A percentile compares a stretch with the other conserved stretches of the same genome.
Evolutionary conservation across 176 grass and related monocot genomes (phyloP).

Genomic region (Elaeis guineensis): DNA sequence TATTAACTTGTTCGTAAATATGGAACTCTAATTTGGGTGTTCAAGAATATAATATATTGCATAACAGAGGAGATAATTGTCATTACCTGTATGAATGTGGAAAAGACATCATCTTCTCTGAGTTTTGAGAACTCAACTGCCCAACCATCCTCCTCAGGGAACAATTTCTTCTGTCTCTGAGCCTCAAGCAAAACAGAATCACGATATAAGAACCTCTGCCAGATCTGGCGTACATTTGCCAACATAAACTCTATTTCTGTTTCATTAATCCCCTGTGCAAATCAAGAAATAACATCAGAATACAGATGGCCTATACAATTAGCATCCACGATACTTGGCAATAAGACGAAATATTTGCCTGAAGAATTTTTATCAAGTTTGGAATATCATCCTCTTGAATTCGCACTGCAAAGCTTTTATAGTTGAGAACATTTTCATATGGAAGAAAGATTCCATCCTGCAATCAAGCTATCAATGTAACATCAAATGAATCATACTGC

Average conservation of each 20-base stretch:
- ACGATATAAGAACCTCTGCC: slow-evolving; percentile 90
- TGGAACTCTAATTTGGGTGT: too few relatives aligned
- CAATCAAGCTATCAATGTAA: slow-evolving; percentile 19
- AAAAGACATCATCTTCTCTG: slow-evolving; percentile 60
- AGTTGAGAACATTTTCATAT: slow-evolving; percentile 85
- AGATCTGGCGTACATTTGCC: slow-evolving; percentile 65
- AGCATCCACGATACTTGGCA: too few relatives aligned
- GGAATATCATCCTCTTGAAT: slow-evolving; percentile 85
- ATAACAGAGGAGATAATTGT: too few relatives aligned
- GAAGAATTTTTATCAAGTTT: slow-evolving; percentile 55
- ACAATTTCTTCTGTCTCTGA: slow-evolving; percentile 57
- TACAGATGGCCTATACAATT: background rate
- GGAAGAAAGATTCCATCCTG: slow-evolving; percentile 92
- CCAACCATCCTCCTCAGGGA: slow-evolving; percentile 56
- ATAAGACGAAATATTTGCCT: slow-evolving; percentile 25
- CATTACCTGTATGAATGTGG: slow-evolving; percentile 88
- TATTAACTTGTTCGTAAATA: too few relatives aligned
- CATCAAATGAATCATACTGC: too few relatives aligned
- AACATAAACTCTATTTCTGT: slow-evolving; percentile 84
- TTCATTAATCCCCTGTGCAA: slow-evolving; percentile 49
- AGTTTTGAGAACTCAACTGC: slow-evolving; percentile 79
- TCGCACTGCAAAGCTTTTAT: slow-evolving; percentile 71
- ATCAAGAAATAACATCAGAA: slow-evolving; percentile 3
- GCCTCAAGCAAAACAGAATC: slow-evolving; percentile 88
- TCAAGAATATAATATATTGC: too few relatives aligned